Evolutionary conservation across 1,284 basidiomycete species (phyloP).

Genomic region (Anthracocystis setariae): DNA sequence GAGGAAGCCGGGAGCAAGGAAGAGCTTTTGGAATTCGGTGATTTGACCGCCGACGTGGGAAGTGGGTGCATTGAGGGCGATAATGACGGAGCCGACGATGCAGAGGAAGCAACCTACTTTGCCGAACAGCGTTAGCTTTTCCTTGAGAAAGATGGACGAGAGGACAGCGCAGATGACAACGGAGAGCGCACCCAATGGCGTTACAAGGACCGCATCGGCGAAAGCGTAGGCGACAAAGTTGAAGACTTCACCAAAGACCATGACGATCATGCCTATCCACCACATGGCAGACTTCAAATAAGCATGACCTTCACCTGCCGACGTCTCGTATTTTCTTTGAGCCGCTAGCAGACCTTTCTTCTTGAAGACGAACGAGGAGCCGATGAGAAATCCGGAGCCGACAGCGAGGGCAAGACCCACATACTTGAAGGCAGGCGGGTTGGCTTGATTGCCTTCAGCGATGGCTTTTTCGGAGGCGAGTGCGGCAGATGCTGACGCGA

Average conservation of each 20-base stretch:
- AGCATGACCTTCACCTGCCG: conserved; percentile 88
- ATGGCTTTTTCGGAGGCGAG: conserved; percentile 53
- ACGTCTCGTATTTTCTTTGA: conserved; percentile 70
- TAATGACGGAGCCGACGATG: conserved; percentile 80
- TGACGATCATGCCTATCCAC: conserved; percentile 67
- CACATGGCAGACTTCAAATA: conserved; percentile 75
- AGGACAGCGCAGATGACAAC: conserved; percentile 95
- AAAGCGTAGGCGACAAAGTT: conserved; percentile 80
- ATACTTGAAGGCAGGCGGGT: conserved; percentile 70
- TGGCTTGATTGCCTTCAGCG: conserved; percentile 42
- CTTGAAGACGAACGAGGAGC: conserved; percentile 89
- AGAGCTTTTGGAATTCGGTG: conserved; percentile 79
- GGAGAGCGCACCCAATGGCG: conserved; percentile 93
- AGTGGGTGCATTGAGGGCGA: conserved; percentile 79
- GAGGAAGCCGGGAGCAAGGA: conserved; percentile 87
- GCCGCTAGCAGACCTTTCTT: conserved; percentile 74
- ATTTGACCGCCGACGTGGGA: conserved; percentile 85
- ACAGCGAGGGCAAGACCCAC: conserved; percentile 81
- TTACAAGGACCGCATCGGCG: conserved; percentile 88
- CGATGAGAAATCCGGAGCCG: conserved; percentile 86
- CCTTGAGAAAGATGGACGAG: conserved; percentile 91
- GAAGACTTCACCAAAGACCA: conserved; percentile 57
- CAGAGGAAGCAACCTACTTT: conserved; percentile 82
- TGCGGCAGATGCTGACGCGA: conserved; percentile 57
- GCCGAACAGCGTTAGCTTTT: conserved; percentile 74